Conservation (phyloP, 768 basidiomycete species). For the Guyanaporus albipodus region DNA sequence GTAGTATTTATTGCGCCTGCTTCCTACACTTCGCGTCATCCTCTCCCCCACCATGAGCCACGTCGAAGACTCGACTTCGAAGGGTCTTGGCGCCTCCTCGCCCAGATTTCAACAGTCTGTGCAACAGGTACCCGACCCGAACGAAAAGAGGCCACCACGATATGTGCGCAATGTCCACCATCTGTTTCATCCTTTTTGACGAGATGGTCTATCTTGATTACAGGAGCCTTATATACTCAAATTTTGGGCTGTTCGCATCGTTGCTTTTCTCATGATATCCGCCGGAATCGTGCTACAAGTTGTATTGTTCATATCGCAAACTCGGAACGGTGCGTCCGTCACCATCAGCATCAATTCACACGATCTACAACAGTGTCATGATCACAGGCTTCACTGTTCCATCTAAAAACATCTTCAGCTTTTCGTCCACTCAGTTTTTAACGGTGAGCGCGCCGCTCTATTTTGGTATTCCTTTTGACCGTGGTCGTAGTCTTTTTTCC, state of each 20-base stretch:
- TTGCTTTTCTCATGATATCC: conserved; percentile 41
- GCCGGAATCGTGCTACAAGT: conserved; percentile 16
- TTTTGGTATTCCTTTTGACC: not conserved
- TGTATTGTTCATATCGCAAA: conserved; percentile 14
- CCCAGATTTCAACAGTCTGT: conserved; percentile 42
- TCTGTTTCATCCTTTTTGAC: not conserved
- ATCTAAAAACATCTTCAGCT: conserved; percentile 43
- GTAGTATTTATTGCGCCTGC: not conserved
- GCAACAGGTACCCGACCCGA: conserved; percentile 48
- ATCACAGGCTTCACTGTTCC: conserved; percentile 52
- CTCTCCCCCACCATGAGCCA: conserved; percentile 7
- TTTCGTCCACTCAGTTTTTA: conserved; percentile 44
- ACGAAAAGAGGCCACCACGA: conserved; percentile 34
- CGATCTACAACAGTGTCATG: not conserved
- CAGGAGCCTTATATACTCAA: conserved; percentile 32
- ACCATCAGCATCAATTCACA: not conserved
- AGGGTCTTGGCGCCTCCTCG: conserved; percentile 7
- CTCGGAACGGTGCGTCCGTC: conserved; percentile 13
- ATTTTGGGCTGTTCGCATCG: conserved; percentile 38
- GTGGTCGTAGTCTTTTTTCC: conserved; percentile 51
- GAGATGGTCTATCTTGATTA: not conserved
- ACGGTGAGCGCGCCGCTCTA: conserved; percentile 34
- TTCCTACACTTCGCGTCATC: not conserved
- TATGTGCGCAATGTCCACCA: conserved; percentile 35
- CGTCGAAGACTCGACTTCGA: not conserved